Evolutionary conservation across 73 alveolate species (phyloP).

Genomic region (Paramecium octaurelia): DNA sequence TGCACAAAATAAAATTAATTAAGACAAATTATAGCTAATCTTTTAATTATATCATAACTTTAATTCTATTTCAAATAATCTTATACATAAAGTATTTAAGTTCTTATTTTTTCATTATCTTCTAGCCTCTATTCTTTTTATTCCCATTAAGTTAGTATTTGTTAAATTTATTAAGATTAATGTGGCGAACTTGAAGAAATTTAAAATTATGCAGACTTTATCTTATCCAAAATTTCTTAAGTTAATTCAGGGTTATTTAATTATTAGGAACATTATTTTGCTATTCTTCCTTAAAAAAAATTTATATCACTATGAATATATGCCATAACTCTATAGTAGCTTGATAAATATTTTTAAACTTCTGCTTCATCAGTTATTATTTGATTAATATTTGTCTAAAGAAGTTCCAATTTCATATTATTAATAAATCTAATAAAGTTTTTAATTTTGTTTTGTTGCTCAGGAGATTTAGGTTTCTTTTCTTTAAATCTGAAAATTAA

Average conservation of each 20-base stretch:
- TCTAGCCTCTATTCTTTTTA: background rate
- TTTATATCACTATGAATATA: constrained; percentile 18
- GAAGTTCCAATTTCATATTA: background rate
- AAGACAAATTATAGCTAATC: background rate
- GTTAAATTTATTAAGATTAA: background rate
- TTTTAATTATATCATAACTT: background rate
- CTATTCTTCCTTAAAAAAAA: background rate
- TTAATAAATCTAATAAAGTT: background rate
- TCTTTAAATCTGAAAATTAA: background rate
- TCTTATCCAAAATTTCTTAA: background rate
- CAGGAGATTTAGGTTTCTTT: constrained; percentile 21
- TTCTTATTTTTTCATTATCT: background rate
- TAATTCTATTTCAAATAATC: background rate
- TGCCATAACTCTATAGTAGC: background rate
- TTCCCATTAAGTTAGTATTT: background rate
- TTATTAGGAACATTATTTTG: background rate
- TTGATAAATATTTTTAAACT: background rate
- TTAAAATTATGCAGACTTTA: background rate
- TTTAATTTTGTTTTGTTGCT: background rate
- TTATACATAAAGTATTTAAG: background rate
- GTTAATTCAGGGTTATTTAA: background rate
- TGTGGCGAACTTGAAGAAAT: background rate
- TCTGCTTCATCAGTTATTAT: background rate
- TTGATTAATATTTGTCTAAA: background rate
- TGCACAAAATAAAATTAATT: background rate